phyloP scores from a whole-genome alignment of 176 grass and related monocot species.

The Pharus latifolius region DNA sequence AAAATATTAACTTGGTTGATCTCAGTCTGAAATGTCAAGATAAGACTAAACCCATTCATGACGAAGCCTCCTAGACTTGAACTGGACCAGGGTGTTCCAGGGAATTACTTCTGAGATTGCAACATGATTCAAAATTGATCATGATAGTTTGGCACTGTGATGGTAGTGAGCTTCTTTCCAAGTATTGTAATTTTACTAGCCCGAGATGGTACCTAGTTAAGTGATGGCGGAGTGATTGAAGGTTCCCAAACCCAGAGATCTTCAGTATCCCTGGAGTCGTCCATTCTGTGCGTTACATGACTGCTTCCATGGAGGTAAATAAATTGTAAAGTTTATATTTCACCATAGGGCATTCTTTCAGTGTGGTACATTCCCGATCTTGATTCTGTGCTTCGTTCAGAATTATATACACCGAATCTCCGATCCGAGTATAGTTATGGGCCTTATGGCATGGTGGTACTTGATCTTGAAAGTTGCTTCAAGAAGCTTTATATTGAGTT shows the following conservation, averaged over 20 bases:
- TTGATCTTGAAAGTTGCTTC: too few relatives aligned
- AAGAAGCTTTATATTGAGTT: too few relatives aligned
- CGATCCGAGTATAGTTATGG: too few relatives aligned
- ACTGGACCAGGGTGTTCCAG: background rate
- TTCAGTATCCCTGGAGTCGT: background rate
- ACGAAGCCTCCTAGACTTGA: constrained; percentile 9
- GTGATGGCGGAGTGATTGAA: background rate
- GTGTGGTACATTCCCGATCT: too few relatives aligned
- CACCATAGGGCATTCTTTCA: background rate
- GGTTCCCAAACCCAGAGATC: background rate
- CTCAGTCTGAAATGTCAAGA: too few relatives aligned
- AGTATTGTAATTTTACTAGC: background rate
- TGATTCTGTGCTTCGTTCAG: too few relatives aligned
- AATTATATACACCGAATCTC: too few relatives aligned
- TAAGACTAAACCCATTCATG: too few relatives aligned
- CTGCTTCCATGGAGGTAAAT: background rate
- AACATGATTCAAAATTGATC: background rate
- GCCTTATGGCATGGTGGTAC: too few relatives aligned
- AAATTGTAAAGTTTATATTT: background rate
- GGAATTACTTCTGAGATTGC: background rate
- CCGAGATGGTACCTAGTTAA: background rate
- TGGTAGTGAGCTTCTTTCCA: background rate
- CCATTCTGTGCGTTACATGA: background rate
- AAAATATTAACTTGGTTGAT: too few relatives aligned
- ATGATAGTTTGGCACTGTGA: background rate